Evolutionary conservation across 768 basidiomycete species (phyloP), one percentile per base, ranked within the genome.

Genomic region (Leccinum aurantiacum): DNA sequence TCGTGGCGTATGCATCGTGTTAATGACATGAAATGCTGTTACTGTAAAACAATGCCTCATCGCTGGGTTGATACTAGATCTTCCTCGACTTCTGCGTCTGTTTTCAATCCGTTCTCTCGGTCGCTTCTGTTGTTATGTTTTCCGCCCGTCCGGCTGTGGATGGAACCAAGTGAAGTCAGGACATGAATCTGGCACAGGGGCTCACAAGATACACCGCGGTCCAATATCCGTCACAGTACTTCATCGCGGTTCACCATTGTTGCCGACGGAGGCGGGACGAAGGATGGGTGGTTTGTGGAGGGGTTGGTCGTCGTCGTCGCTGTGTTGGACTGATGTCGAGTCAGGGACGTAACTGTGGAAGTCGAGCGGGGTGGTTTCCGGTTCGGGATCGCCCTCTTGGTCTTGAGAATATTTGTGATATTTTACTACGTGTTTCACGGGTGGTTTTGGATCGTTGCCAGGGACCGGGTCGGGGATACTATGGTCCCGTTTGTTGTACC

Each of bases 161-260:
- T 31, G 31, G 59, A 50, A 15, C 56, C 53, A 27, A 63, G 50
- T 53, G 33, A 50, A n/a, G 46, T 51, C 27, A 54, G 17, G 33
- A 46, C 50, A 48, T 4, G 11, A 46, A 58, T 17, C 41, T n/a
- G n/a, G 5, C 29, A 19, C 1, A 17, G 11, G 13, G 19, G 19
- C 84, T 53, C 65, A 90, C 91, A 70, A 92, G 87, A 68, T 27
- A 27, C 51, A 91, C 81, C 2, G 90, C 90, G 3, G 89, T 91
- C 90, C 91, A 93, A 71, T 93, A 93, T n/a, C 91, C 91, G 24
- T 80, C 79, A 90, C 91, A 93, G 71, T 92, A 93, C 85, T 66
- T 93, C 89, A 62, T 93, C 90, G 64, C 82, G 84, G 63, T 78
- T 81, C 17, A 85, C 82, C 71, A 76, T 75, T 2, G 69, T 63